Conservation (phyloP, 208 protist genomes). For the Acanthamoeba castellanii region DNA sequence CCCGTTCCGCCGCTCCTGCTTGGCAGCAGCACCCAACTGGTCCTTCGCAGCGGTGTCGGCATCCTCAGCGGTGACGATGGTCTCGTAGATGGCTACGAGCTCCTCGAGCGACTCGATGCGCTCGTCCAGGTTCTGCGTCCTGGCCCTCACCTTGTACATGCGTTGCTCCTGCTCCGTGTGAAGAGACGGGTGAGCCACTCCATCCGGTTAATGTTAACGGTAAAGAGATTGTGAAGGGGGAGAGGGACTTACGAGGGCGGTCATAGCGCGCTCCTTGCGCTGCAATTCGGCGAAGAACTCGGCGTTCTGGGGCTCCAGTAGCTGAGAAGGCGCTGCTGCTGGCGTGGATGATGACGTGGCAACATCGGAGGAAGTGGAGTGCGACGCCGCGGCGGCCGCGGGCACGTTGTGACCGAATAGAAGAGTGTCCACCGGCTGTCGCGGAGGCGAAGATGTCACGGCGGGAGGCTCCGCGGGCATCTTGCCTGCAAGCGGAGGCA, state of each 20-base stretch:
- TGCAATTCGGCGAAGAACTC: slow-evolving; percentile 15
- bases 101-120: slow-evolving; percentile 42
- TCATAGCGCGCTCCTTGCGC: slow-evolving; percentile 21
- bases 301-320: slow-evolving; percentile 4
- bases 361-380: background rate
- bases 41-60: background rate
- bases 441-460: background rate
- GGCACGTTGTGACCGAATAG: background rate
- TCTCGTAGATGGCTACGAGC: slow-evolving; percentile 29
- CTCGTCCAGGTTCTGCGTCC: slow-evolving; percentile 20
- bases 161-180: background rate
- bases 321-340: background rate
- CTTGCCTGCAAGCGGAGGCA: background rate
- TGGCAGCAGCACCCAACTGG: no score
- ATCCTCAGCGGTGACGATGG: background rate
- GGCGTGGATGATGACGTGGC: background rate
- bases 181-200: background rate
- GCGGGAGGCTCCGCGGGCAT: no score
- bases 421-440: background rate
- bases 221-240: no score
- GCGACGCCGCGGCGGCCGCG: background rate
- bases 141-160: slow-evolving; percentile 26
- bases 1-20: no score
- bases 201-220: no score
- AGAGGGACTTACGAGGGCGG: slow-evolving; percentile 15